Evolutionary conservation across 1,284 basidiomycete species (phyloP), one percentile per base, ranked within the genome.

Genomic region (Heterobasidion irregulare): DNA sequence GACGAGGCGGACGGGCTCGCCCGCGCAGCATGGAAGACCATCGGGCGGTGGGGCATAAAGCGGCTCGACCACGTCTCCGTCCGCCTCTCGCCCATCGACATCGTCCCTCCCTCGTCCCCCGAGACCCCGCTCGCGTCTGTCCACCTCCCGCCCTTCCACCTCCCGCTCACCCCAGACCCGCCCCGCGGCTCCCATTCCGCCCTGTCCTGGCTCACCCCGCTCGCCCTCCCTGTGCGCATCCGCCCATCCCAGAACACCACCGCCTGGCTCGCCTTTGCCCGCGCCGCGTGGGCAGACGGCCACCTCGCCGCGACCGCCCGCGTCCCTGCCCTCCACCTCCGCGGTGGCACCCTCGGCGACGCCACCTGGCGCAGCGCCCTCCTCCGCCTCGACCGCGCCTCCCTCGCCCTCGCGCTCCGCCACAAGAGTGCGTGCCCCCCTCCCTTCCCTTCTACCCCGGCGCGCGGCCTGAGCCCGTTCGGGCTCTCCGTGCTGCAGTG

Each of bases 31-130:
- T 86, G 82, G 80, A 88, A 84, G 67, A 71, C 76, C 2, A 56
- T 89, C 33, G 85, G 85, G 1, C 75, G 84, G 47, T 83, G 84
- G 78, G 78, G 84, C 2, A 75, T 89, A 38, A 72, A 72, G 34
- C 67, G 65, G 12, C 61, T 90, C 47, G 76, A 78, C 58, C 70
- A 67, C 16, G 77, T 86, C n/a, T 76, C 85, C 6, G 72, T 85
- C 48, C 70, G 75, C 48, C 67, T 83, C 47, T 75, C 74, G 41
- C 74, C 72, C 2, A 72, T 84, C 56, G 64, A 70, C 38, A 65
- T 89, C 2, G 68, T 70, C 19, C 74, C 82, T 3, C 65, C 74
- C 35, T 62, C 65, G 47, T 69, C 77, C 51, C 63, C 67, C 1
- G 63, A 70, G 3, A 61, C 69, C 16, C 61, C 72, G 2, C 75